Evolutionary conservation across 345 rosid genomes (phyloP).

Genomic region (Zanthoxylum bungeanum): DNA sequence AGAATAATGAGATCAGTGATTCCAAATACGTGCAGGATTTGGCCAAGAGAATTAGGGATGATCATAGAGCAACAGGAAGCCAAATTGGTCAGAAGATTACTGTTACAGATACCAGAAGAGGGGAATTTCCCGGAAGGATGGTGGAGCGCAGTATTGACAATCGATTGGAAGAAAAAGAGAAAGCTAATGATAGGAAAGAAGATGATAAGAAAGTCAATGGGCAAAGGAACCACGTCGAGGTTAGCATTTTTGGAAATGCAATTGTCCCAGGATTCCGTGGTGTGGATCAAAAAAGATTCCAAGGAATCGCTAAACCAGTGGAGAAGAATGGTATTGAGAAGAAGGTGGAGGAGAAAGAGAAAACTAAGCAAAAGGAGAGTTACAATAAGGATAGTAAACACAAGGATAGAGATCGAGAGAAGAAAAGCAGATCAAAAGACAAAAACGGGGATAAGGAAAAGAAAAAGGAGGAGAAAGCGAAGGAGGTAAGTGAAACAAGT

Average conservation of each 20-base stretch:
- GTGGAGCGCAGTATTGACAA: conserved; percentile 17
- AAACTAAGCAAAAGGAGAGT: conserved; percentile 29
- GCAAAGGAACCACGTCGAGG: conserved; percentile 19
- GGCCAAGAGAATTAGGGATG: conserved; percentile 51
- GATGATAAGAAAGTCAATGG: conserved; percentile 29
- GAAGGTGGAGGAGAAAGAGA: conserved; percentile 36
- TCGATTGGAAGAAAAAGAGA: conserved; percentile 26
- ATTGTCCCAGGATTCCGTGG: conserved; percentile 22
- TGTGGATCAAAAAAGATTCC: conserved; percentile 34
- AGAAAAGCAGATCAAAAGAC: conserved; percentile 30
- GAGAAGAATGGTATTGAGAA: conserved; percentile 37
- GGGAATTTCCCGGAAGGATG: conserved; percentile 21
- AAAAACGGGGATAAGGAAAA: conserved; percentile 34
- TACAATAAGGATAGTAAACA: conserved; percentile 31
- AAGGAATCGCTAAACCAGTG: conserved; percentile 27
- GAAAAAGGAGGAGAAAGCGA: conserved; percentile 41
- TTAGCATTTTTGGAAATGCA: conserved; percentile 25
- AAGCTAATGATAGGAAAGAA: conserved; percentile 29
- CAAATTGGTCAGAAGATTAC: conserved; percentile 32
- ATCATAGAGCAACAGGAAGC: conserved; percentile 42
- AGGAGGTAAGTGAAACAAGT: conserved; percentile 29
- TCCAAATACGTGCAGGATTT: conserved; percentile 44
- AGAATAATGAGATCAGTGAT: conserved; percentile 33
- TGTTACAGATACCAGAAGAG: conserved; percentile 25
- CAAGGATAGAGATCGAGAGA: conserved; percentile 26